These are phyloP conservation scores for Pestalotiopsis sp. DNA, from an alignment of 2,329 filamentous ascomycete genomes.

Conservation along the genomic window DNA sequence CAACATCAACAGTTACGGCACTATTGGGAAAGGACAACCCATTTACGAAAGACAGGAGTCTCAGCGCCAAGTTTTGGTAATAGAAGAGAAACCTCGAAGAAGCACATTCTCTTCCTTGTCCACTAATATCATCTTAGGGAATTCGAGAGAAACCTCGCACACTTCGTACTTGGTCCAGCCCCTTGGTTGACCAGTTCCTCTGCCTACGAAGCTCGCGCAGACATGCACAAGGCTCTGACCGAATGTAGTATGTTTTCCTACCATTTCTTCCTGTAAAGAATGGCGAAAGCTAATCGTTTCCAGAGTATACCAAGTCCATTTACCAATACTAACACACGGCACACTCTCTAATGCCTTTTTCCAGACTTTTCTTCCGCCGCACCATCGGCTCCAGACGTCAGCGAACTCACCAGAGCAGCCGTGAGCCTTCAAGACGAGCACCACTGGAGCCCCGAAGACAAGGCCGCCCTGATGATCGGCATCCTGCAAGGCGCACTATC, in stretches of 20 bases:
- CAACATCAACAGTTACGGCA: neutral
- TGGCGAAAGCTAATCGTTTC: neutral
- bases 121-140: neutral
- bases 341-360: neutral
- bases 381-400: neutral
- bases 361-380: neutral
- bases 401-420: neutral
- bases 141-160: neutral
- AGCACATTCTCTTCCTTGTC: neutral
- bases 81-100: neutral
- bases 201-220: neutral
- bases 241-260: constrained; percentile 7
- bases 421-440: neutral
- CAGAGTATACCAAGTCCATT: neutral
- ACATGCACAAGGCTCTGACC: constrained; percentile 5
- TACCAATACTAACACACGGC: neutral
- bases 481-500: constrained; percentile 22
- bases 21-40: neutral
- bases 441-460: neutral
- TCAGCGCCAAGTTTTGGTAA: constrained; percentile 2
- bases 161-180: constrained; percentile 1
- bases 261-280: neutral
- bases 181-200: neutral
- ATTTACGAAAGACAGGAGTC: neutral
- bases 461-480: constrained; percentile 4